Evolutionary conservation across 768 basidiomycete genomes (phyloP).

Genomic region (Termitomyces sp.): DNA sequence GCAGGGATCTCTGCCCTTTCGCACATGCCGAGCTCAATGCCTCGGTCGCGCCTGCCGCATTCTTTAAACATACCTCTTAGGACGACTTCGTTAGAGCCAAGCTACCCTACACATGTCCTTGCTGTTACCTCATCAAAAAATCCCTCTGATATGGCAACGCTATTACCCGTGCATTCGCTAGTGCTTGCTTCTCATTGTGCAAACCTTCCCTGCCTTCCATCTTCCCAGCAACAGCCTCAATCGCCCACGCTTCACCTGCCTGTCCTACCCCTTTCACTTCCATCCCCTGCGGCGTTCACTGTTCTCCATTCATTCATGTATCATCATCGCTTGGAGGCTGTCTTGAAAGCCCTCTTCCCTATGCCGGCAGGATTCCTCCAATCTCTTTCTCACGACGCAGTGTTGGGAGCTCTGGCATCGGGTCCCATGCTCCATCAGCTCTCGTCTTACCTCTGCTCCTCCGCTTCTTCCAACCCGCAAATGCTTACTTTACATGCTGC

Average conservation of each 20-base stretch:
- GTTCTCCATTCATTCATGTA: slow-evolving; percentile 65
- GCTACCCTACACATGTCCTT: slow-evolving; percentile 50
- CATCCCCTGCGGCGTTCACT: slow-evolving; percentile 68
- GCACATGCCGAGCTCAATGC: slow-evolving; percentile 59
- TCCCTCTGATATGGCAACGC: slow-evolving; percentile 34
- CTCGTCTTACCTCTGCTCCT: slow-evolving; percentile 44
- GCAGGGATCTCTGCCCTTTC: slow-evolving; percentile 48
- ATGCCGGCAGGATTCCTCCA: slow-evolving; percentile 40
- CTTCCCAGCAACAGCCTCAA: slow-evolving; percentile 23
- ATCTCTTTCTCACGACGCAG: slow-evolving; percentile 35
- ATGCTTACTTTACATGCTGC: slow-evolving; percentile 52
- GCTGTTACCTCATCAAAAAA: slow-evolving; percentile 47
- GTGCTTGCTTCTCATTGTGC: slow-evolving; percentile 59
- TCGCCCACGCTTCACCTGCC: slow-evolving; percentile 43
- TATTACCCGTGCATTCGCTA: slow-evolving; percentile 60
- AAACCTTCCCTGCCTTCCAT: slow-evolving; percentile 45
- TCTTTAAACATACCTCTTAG: slow-evolving; percentile 47
- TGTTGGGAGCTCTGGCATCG: slow-evolving; percentile 39
- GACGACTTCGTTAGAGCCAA: slow-evolving; percentile 20
- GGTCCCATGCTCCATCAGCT: slow-evolving; percentile 49
- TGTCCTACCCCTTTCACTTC: slow-evolving; percentile 63
- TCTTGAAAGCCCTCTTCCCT: slow-evolving; percentile 63
- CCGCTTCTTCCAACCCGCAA: slow-evolving; percentile 37
- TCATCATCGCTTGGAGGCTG: slow-evolving; percentile 54
- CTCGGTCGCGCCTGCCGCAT: slow-evolving; percentile 55